phyloP scores from a whole-genome alignment of 352 stramenopile species.

The Globisporangium takayamanum region DNA sequence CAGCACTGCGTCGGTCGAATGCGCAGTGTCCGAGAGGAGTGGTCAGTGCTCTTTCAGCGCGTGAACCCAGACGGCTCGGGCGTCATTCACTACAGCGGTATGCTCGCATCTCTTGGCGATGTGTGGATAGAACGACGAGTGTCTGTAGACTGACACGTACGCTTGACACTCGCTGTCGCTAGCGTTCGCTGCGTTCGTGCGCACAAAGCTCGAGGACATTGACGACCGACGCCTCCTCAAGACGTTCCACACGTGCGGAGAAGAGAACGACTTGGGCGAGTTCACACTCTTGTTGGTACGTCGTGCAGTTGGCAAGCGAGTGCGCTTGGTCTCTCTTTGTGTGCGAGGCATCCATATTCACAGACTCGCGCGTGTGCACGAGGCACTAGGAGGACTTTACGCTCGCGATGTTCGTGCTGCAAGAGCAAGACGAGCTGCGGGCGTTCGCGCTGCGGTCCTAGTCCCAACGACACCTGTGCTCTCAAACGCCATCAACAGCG shows the following conservation, averaged over 20 bases:
- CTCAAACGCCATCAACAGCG: too few species aligned
- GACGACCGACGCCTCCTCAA: conserved; percentile 54
- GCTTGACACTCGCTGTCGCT: background rate
- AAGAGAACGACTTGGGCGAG: conserved; percentile 81
- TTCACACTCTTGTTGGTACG: conserved; percentile 51
- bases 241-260: conserved; percentile 63
- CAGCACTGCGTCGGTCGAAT: background rate
- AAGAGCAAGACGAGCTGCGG: conserved; percentile 43
- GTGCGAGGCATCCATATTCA: too few species aligned
- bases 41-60: conserved; percentile 51
- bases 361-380: background rate
- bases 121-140: background rate
- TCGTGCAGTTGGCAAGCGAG: too few species aligned
- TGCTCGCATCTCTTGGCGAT: background rate
- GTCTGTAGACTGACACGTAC: background rate
- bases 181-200: conserved; percentile 57
- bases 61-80: conserved; percentile 57
- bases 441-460: conserved; percentile 19
- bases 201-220: conserved; percentile 38
- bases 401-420: conserved; percentile 48
- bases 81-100: conserved; percentile 54
- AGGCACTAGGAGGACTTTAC: conserved; percentile 54
- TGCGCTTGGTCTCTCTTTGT: too few species aligned
- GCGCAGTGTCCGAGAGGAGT: conserved; percentile 47
- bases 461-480: background rate